phyloP scores from a whole-genome alignment of 2,329 filamentous ascomycete genomes.

The Fusarium sublunatum region DNA sequence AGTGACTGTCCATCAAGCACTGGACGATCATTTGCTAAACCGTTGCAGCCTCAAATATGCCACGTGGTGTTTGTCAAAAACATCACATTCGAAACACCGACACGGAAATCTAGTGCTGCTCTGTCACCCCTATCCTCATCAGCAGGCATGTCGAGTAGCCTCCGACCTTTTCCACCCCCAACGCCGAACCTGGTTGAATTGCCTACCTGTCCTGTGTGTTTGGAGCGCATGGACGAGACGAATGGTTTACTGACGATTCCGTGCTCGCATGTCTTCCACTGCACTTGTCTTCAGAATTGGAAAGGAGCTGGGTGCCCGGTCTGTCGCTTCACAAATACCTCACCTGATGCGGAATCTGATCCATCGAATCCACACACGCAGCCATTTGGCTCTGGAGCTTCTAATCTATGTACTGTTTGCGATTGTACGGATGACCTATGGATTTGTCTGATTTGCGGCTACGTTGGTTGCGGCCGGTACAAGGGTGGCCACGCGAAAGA shows the following conservation, averaged over 20 bases:
- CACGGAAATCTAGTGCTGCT: conserved; percentile 60
- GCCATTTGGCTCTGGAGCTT: conserved; percentile 68
- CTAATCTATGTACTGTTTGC: conserved; percentile 84
- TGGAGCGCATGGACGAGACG: conserved; percentile 98
- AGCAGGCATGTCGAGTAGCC: conserved; percentile 55
- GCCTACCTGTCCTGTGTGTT: conserved; percentile 94
- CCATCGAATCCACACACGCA: conserved; percentile 62
- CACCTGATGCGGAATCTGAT: conserved; percentile 53
- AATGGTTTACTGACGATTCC: conserved; percentile 94
- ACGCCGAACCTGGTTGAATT: conserved; percentile 90
- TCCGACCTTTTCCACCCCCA: conserved; percentile 71
- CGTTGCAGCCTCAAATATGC: conserved; percentile 83
- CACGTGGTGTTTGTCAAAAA: conserved; percentile 95
- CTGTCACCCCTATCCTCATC: conserved; percentile 68
- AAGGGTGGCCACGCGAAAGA: conserved; percentile 93
- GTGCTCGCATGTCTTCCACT: conserved; percentile 98
- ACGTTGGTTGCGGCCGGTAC: conserved; percentile 92
- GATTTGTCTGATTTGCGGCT: conserved; percentile 95
- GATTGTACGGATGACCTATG: conserved; percentile 85
- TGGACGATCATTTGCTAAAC: conserved; percentile 26
- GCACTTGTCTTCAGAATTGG: conserved; percentile 96
- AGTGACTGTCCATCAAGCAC: conserved; percentile 13
- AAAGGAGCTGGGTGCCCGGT: conserved; percentile 93
- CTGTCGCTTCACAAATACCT: conserved; percentile 82
- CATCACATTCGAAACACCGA: conserved; percentile 82